phyloP scores from a whole-genome alignment of 768 basidiomycete genomes.

The Boletus eberwhitei region DNA sequence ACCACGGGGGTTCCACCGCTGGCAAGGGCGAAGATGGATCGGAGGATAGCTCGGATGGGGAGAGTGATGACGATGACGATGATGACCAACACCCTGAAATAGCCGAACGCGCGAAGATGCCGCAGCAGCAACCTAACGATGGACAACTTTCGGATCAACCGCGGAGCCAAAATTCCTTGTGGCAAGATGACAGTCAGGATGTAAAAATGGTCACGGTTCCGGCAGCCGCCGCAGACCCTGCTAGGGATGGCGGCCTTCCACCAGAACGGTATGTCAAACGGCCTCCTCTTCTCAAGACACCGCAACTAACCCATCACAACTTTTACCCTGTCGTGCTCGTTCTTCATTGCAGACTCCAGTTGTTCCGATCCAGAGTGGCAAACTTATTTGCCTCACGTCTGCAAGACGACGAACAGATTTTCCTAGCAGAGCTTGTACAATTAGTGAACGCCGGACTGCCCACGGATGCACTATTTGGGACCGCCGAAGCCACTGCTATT shows the following conservation, averaged over 20 bases:
- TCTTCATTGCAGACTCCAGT: constrained; percentile 50
- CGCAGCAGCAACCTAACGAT: constrained; percentile 31
- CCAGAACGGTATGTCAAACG: constrained; percentile 56
- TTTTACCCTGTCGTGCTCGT: not conserved
- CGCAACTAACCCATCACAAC: not conserved
- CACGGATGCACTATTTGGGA: constrained; percentile 70
- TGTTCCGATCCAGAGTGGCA: constrained; percentile 81
- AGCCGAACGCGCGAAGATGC: constrained; percentile 50
- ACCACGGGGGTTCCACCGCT: constrained; percentile 56
- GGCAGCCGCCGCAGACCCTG: constrained; percentile 33
- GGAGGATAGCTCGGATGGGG: constrained; percentile 34
- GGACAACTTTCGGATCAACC: constrained; percentile 26
- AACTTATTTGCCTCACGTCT: constrained; percentile 62
- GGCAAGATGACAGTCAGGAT: constrained; percentile 68
- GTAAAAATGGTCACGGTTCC: constrained; percentile 55
- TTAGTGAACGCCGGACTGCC: constrained; percentile 74
- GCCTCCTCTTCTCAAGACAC: constrained; percentile 1
- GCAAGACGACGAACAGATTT: constrained; percentile 75
- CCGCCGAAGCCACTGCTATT: constrained; percentile 71
- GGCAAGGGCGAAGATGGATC: constrained; percentile 52
- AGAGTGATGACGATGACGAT: constrained; percentile 40
- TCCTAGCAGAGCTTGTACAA: constrained; percentile 65
- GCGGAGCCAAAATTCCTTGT: constrained; percentile 53
- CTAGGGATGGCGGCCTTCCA: constrained; percentile 42
- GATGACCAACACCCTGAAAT: constrained; percentile 37